These are phyloP conservation scores for Naganishia onofrii DNA, from an alignment of 768 basidiomycete genomes.

Conservation along the genomic window DNA sequence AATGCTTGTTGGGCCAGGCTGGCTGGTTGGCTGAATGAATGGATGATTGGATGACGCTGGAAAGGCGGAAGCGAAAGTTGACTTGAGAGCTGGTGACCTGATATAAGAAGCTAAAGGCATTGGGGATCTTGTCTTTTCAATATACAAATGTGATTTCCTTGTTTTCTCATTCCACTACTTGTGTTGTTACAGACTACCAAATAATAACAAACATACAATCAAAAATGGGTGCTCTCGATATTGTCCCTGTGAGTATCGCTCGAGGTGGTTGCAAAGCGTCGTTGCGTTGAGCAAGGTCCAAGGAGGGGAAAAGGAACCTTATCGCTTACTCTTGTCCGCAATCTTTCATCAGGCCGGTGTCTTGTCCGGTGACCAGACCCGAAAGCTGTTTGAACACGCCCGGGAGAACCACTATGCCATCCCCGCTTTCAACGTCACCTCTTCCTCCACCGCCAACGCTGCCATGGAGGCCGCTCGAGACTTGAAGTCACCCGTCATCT, in stretches of 20 bases:
- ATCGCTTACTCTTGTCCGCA: background rate
- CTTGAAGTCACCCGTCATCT: constrained; percentile 93
- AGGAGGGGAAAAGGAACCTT: background rate
- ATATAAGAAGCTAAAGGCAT: too few relatives aligned
- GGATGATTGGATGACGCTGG: constrained; percentile 19
- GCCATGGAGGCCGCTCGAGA: constrained; percentile 94
- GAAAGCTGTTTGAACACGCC: constrained; percentile 93
- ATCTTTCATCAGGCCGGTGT: constrained; percentile 71
- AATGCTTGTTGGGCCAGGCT: background rate
- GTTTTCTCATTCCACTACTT: background rate
- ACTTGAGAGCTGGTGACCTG: background rate
- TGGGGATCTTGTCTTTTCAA: constrained; percentile 5
- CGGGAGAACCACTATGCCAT: constrained; percentile 60
- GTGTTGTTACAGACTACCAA: constrained; percentile 11
- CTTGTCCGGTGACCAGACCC: constrained; percentile 88
- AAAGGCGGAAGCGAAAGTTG: constrained; percentile 4
- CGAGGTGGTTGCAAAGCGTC: too few relatives aligned
- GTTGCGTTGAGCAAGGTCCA: too few relatives aligned
- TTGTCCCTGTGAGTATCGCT: constrained; percentile 52
- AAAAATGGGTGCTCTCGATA: constrained; percentile 52
- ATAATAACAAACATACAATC: constrained; percentile 2
- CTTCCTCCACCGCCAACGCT: constrained; percentile 90
- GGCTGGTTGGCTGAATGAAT: background rate
- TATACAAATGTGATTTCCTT: background rate
- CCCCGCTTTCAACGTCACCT: constrained; percentile 80